phyloP scores from a whole-genome alignment of 2,329 filamentous ascomycete genomes.

The Alternaria dauci region DNA sequence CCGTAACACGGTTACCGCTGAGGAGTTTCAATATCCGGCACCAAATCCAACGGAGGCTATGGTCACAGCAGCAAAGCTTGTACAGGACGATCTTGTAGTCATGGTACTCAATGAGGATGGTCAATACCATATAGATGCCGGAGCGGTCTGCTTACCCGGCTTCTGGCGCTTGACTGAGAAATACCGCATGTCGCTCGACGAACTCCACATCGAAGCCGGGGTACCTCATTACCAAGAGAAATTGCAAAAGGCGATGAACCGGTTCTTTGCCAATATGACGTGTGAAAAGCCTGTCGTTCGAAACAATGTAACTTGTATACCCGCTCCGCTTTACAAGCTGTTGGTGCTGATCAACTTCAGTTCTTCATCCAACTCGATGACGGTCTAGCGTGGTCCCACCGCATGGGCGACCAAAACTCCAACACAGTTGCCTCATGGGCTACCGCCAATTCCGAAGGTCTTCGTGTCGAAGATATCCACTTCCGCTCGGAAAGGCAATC shows the following conservation, averaged over 20 bases:
- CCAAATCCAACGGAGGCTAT: conserved; percentile 2
- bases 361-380: conserved; percentile 9
- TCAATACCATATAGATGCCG: conserved; percentile 8
- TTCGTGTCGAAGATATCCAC: conserved; percentile 5
- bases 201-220: conserved; percentile 5
- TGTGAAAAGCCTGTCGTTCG: conserved; percentile 5
- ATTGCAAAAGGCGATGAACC: conserved; percentile 8
- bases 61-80: conserved; percentile 5
- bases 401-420: conserved; percentile 6
- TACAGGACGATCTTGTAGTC: conserved; percentile 3
- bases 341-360: neutral
- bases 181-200: conserved; percentile 7
- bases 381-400: conserved; percentile 5
- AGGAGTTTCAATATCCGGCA: conserved; percentile 1
- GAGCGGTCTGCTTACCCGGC: conserved; percentile 4
- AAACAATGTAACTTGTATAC: neutral
- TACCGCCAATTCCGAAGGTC: conserved; percentile 1
- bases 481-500: conserved; percentile 4
- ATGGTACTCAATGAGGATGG: conserved; percentile 6
- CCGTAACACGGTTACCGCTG: neutral
- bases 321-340: neutral
- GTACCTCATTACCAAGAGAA: conserved; percentile 6
- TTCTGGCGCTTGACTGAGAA: conserved; percentile 7
- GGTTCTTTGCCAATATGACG: conserved; percentile 4
- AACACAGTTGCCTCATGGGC: conserved; percentile 4